phyloP scores from a whole-genome alignment of 1,139 yeast species.

The Chernovozyma sophiae-reginae region DNA sequence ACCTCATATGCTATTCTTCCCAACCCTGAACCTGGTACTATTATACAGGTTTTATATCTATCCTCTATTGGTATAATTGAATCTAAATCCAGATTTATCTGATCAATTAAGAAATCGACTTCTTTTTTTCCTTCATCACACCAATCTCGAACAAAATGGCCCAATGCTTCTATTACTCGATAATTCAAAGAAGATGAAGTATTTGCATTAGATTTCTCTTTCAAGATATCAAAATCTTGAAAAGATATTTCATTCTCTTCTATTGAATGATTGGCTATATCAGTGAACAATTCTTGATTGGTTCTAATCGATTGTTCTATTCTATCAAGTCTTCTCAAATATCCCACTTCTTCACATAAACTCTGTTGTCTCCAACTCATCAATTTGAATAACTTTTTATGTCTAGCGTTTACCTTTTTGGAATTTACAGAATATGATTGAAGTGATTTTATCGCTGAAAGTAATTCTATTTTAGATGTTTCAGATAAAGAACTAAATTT shows the following conservation, averaged over 20 bases:
- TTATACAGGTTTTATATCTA: slow-evolving; percentile 38
- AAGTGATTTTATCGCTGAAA: slow-evolving; percentile 52
- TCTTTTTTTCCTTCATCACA: slow-evolving; percentile 39
- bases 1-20: slow-evolving; percentile 69
- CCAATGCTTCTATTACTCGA: slow-evolving; percentile 64
- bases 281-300: slow-evolving; percentile 45
- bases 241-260: slow-evolving; percentile 34
- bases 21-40: slow-evolving; percentile 79
- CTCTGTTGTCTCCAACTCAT: slow-evolving; percentile 56
- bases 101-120: slow-evolving; percentile 48
- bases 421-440: slow-evolving; percentile 40
- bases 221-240: slow-evolving; percentile 34
- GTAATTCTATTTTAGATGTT: slow-evolving; percentile 28
- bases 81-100: slow-evolving; percentile 34
- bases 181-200: slow-evolving; percentile 37
- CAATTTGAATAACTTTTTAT: slow-evolving; percentile 41
- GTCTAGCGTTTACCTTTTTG: slow-evolving; percentile 40
- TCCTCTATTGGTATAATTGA: slow-evolving; percentile 21
- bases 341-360: slow-evolving; percentile 51
- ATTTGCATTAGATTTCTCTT: slow-evolving; percentile 13
- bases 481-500: slow-evolving; percentile 15
- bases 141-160: slow-evolving; percentile 80
- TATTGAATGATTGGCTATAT: slow-evolving; percentile 40
- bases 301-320: slow-evolving; percentile 41
- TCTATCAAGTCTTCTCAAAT: slow-evolving; percentile 45